Conservation (phyloP, 2,329 filamentous ascomycete species). For the Verticillium nubilum region DNA sequence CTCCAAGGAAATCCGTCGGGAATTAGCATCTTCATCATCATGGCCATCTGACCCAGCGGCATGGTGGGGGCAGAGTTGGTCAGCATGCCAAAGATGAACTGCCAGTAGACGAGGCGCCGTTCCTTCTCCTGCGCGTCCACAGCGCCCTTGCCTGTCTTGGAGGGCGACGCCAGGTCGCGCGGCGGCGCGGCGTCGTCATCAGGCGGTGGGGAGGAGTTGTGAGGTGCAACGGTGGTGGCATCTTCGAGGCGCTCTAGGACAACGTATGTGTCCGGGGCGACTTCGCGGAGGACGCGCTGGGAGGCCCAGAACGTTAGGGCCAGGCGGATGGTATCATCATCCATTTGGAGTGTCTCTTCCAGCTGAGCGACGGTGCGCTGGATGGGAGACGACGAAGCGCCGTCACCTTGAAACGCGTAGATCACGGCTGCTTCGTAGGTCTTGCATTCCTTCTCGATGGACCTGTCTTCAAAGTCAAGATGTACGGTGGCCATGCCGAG, state of each 20-base stretch:
- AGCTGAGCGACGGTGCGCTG: slow-evolving; percentile 48
- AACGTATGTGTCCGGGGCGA: slow-evolving; percentile 48
- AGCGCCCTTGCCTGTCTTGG: slow-evolving; percentile 36
- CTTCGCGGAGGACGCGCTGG: slow-evolving; percentile 58
- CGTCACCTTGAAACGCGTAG: slow-evolving; percentile 62
- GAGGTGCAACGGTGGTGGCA: slow-evolving; percentile 24
- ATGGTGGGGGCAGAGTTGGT: slow-evolving; percentile 81
- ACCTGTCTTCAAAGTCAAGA: slow-evolving; percentile 77
- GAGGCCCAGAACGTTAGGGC: slow-evolving; percentile 67
- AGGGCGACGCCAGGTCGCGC: slow-evolving; percentile 30
- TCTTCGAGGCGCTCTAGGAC: slow-evolving; percentile 62
- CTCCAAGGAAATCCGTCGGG: slow-evolving; percentile 85
- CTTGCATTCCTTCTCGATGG: slow-evolving; percentile 64
- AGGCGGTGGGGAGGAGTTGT: slow-evolving; percentile 15
- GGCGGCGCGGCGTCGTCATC: slow-evolving; percentile 13
- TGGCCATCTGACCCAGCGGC: slow-evolving; percentile 74
- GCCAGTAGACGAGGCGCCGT: slow-evolving; percentile 67
- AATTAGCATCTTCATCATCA: slow-evolving; percentile 94
- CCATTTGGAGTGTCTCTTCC: slow-evolving; percentile 60
- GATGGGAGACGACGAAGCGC: slow-evolving; percentile 24
- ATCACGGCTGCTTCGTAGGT: slow-evolving; percentile 88
- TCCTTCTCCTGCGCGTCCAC: slow-evolving; percentile 61
- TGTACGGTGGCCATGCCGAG: slow-evolving; percentile 76
- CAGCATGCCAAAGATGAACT: slow-evolving; percentile 92
- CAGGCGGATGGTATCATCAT: slow-evolving; percentile 62